phyloP scores from a whole-genome alignment of 345 rosid species.

The Ceriops decandra region DNA sequence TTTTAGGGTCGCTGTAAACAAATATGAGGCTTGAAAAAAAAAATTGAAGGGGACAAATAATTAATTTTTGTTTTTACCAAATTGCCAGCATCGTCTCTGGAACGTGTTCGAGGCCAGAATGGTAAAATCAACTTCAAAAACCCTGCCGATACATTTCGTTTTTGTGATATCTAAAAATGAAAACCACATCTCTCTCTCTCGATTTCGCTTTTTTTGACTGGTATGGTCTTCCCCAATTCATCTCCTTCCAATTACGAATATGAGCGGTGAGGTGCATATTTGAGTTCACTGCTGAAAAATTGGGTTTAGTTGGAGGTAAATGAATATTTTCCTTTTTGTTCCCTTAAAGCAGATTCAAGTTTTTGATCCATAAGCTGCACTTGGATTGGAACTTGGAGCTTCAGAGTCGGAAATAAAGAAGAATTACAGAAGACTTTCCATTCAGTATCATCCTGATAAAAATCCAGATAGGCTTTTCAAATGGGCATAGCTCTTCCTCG shows the following conservation, averaged over 20 bases:
- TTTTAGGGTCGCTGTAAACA: too few relatives aligned
- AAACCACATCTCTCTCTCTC: too few relatives aligned
- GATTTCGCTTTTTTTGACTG: too few relatives aligned
- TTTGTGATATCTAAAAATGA: neutral
- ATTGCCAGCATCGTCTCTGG: too few relatives aligned
- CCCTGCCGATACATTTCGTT: neutral
- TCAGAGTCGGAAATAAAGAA: constrained; percentile 80
- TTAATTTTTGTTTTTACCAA: neutral
- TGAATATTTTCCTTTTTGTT: constrained; percentile 5
- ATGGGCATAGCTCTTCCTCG: constrained; percentile 98
- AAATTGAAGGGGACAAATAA: neutral
- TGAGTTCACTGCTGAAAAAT: too few relatives aligned
- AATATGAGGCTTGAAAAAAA: neutral
- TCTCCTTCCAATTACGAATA: constrained; percentile 34
- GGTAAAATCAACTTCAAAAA: neutral
- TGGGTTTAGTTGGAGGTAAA: neutral
- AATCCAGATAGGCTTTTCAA: constrained; percentile 99
- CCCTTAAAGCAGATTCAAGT: constrained; percentile 56
- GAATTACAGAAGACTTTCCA: constrained; percentile 83
- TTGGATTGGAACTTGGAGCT: constrained; percentile 80
- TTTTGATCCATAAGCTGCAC: constrained; percentile 83
- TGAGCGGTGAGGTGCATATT: constrained; percentile 73
- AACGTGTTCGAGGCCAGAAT: neutral
- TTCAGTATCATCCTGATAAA: constrained; percentile 96
- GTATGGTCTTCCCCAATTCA: too few relatives aligned